Evolutionary conservation across 495 filamentous ascomycete species (phyloP).

Genomic region (Alectoria sarmentosa): DNA sequence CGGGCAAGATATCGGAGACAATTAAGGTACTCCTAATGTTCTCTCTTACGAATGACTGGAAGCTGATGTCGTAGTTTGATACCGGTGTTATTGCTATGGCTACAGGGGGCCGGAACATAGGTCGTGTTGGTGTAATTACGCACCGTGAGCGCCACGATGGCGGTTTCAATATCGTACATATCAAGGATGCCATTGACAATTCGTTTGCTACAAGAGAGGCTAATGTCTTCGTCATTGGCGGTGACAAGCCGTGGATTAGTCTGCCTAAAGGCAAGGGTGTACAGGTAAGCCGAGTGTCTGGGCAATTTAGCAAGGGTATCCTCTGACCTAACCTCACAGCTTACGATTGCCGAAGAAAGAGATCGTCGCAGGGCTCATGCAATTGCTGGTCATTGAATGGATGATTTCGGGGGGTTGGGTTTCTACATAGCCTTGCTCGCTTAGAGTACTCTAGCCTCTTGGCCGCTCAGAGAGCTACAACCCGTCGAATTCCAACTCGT

Average conservation of each 20-base stretch:
- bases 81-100: conserved; percentile 96
- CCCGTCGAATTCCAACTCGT: too few species aligned
- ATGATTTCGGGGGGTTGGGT: too few species aligned
- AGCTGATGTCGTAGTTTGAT: conserved; percentile 87
- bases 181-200: conserved; percentile 99
- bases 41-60: conserved; percentile 98
- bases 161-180: conserved; percentile 98
- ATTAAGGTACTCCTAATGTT: conserved; percentile 59
- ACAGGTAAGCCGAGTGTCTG: conserved; percentile 53
- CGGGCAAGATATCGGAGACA: too few species aligned
- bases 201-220: conserved; percentile 95
- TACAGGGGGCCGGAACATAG: conserved; percentile 98
- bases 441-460: too few species aligned
- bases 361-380: conserved; percentile 82
- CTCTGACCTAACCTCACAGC: conserved; percentile 36
- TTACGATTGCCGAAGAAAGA: conserved; percentile 95
- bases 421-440: too few species aligned
- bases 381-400: conserved; percentile 49
- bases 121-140: conserved; percentile 99
- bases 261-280: conserved; percentile 99
- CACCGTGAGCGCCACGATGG: conserved; percentile 99
- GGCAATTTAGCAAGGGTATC: conserved; percentile 11
- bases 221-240: conserved; percentile 97
- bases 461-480: too few species aligned
- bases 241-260: conserved; percentile 97